Evolutionary conservation across 768 basidiomycete species (phyloP), one percentile per base, ranked within the genome.

Genomic region (Mycena maculata): DNA sequence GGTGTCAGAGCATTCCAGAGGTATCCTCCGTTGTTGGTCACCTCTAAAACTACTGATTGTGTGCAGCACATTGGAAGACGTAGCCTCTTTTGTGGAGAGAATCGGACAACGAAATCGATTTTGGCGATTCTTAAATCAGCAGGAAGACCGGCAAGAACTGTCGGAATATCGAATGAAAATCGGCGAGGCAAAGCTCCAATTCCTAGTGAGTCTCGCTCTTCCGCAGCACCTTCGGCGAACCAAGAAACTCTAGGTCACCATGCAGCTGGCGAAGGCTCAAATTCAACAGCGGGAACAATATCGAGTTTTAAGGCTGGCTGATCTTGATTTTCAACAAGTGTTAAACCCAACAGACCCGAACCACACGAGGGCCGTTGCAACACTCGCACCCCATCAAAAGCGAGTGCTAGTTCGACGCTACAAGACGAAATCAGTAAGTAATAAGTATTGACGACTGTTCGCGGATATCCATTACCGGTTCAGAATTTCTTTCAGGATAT

Each of bases 61-160:
- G 22, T 2, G 11, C 33, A 54, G 53, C 4, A 18, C 53, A 4
- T 25, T 54, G 53, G 53, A 54, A 36, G 36, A 54, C 38, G 23
- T 27, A 13, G 53, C 36, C 13, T 18, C 36, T 13, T 38, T 39
- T 23, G 8, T 54, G 23, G 53, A 54, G 8, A 39, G n/a, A 18
- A 54, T 54, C 36, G 15, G n/a, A 10, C 11, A 25, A 25, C 36
- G 31, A 54, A 2, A 11, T 36, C 36, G 31, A 22, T 4, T 54
- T 38, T 39, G 36, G 20, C 53, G 53, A 25, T 23, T 54, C 23
- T 25, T 54, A 12, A 39, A 54, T 54, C 53, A 54, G 36, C n/a
- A 54, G 25, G 36, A 54, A 15, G 13, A 54, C 23, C 9, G 20
- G 3, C 13, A 54, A 25, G 53, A 54, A 18, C 53, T 54, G 36